Base-by-base conservation (phyloP, 2,329 filamentous ascomycete genomes). In the Apiospora koreana region DNA sequence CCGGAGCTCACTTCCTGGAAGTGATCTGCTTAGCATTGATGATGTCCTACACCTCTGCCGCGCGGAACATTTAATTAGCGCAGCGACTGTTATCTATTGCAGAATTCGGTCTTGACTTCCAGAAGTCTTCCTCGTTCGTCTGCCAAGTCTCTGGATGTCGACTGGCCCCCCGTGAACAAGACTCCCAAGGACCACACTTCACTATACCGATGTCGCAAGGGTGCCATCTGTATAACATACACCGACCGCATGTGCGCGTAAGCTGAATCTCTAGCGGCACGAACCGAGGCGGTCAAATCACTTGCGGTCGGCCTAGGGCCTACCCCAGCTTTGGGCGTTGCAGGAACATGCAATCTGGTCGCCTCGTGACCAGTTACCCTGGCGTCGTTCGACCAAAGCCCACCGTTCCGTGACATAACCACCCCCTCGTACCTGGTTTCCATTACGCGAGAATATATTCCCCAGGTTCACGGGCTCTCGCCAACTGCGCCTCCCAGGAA, bases 361-460 rank as follows among this genome's bases (percentile, higher is more conserved):
- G 18, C 38, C 50, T 58, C 28, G 50, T 58, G 50, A 58, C 50
- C 14, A 21, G 25, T 31, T 35, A 21, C 28, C 28, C 16, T 58
- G 48, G 1, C 5, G 18, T 42, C 25, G 48, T 18, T 16, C 6
- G 28, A 18, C 50, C 25, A 25, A 35, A 58, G 16, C 4, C 50
- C 25, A 8, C 25, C 50, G 25, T 14, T 35, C 21, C 18, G 54
- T 62, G 54, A 38, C 54, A 14, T 3, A 62, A n/a, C 14, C 31
- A 28, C 18, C 18, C 18, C 54, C 8, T 58, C 28, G 18, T 62
- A 6, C 18, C 31, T 38, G 54, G 28, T 62, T 62, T n/a, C 2
- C 31, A 62, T 62, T 62, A 62, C 54, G 21, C n/a, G 31, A 62
- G 31, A 62, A 38, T 62, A 62, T 62, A 62, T 62, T 62, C 54